These are phyloP conservation scores for Phytophthora cajani DNA, from an alignment of 352 stramenopile species.

Conservation along the genomic window DNA sequence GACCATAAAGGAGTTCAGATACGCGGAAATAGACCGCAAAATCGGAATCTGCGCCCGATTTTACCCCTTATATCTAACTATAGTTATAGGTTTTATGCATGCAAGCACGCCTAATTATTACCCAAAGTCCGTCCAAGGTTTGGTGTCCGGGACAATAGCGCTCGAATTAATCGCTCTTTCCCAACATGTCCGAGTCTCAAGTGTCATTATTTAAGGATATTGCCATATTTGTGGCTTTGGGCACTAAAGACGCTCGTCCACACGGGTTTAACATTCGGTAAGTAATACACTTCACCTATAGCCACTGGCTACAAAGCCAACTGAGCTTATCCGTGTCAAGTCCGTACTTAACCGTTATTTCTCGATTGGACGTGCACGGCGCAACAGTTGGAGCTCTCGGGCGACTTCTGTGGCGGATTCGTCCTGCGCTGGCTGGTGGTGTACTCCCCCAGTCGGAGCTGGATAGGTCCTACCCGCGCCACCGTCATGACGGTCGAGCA, in stretches of 20 bases:
- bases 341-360: not conserved
- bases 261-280: not conserved
- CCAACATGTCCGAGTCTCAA: too few species aligned
- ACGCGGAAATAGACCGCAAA: too few species aligned
- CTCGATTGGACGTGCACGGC: not conserved
- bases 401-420: not conserved
- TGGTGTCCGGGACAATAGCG: not conserved
- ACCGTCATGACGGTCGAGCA: too few species aligned
- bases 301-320: not conserved
- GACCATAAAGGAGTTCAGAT: too few species aligned
- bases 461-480: too few species aligned
- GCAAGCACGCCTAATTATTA: too few species aligned
- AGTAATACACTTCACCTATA: not conserved
- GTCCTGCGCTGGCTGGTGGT: not conserved
- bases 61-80: too few species aligned
- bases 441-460: not conserved
- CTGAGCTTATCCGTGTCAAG: not conserved
- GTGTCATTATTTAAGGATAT: not conserved
- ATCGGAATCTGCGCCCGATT: too few species aligned
- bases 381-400: not conserved
- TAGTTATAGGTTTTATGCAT: too few species aligned
- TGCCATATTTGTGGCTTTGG: not conserved
- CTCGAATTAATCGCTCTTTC: too few species aligned
- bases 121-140: too few species aligned
- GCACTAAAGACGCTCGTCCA: not conserved